Evolutionary conservation across 192 early-diverging fungal species (phyloP).

Genomic region (Blastocladiella britannica): DNA sequence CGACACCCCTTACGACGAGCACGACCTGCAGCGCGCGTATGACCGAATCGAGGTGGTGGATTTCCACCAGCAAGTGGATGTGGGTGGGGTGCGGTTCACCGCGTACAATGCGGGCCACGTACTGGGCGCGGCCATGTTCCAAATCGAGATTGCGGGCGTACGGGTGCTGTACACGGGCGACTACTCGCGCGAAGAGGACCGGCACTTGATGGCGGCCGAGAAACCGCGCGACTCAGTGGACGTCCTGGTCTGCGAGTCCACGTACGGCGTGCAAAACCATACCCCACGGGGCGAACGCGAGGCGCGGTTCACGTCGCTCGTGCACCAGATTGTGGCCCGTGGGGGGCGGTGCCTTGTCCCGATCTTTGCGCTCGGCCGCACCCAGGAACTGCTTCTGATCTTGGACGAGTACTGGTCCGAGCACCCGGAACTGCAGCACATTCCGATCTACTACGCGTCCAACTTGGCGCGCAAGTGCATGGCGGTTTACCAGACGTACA

Average conservation of each 20-base stretch:
- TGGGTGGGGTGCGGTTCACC: constrained; percentile 86
- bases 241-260: constrained; percentile 87
- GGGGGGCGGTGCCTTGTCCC: constrained; percentile 88
- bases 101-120: constrained; percentile 96
- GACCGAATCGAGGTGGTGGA: constrained; percentile 86
- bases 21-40: constrained; percentile 58
- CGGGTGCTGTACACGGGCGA: constrained; percentile 91
- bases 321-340: constrained; percentile 62
- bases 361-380: constrained; percentile 89
- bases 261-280: constrained; percentile 91
- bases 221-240: constrained; percentile 63
- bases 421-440: constrained; percentile 62
- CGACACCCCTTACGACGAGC: constrained; percentile 73
- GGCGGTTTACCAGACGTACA: constrained; percentile 89
- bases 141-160: constrained; percentile 74
- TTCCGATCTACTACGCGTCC: constrained; percentile 91
- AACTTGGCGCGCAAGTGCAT: constrained; percentile 92
- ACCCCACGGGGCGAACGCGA: constrained; percentile 87
- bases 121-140: constrained; percentile 93
- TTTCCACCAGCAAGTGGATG: constrained; percentile 87
- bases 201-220: constrained; percentile 93
- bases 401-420: constrained; percentile 93
- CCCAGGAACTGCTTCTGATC: constrained; percentile 90
- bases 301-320: constrained; percentile 57
- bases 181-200: constrained; percentile 96